Conservation (phyloP, 768 basidiomycete species). For the Leccinum obscurum region DNA sequence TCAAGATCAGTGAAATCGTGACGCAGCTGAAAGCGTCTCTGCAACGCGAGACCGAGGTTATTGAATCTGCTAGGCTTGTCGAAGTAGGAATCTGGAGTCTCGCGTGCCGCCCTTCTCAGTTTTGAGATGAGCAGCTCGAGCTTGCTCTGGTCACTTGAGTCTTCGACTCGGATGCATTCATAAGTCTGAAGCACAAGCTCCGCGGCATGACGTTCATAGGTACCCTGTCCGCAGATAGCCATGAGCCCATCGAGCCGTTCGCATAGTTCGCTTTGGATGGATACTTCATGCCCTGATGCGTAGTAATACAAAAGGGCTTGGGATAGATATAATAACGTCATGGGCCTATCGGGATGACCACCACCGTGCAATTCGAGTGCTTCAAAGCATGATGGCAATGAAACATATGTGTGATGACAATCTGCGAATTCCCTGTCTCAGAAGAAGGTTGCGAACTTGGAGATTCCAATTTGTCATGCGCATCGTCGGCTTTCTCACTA, state of each 20-base stretch:
- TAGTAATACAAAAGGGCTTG: slow-evolving; percentile 1
- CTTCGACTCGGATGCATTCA: neutral
- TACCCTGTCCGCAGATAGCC: neutral
- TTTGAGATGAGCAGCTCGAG: neutral
- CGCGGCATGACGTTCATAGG: slow-evolving; percentile 3
- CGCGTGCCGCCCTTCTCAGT: neutral
- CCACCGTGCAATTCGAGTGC: neutral
- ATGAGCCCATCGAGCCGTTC: neutral
- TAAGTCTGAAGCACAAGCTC: slow-evolving; percentile 9
- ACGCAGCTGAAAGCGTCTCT: neutral
- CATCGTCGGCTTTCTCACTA: neutral
- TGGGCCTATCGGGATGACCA: slow-evolving; percentile 8
- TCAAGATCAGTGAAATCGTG: neutral
- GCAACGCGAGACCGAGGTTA: slow-evolving; percentile 2
- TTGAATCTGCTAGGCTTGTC: slow-evolving; percentile 2
- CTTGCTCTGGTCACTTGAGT: neutral
- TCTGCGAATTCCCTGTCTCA: neutral
- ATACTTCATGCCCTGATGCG: neutral
- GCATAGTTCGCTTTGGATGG: neutral
- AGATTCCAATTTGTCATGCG: neutral
- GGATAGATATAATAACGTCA: slow-evolving; percentile 1
- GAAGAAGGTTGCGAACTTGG: neutral
- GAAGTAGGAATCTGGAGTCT: slow-evolving; percentile 1
- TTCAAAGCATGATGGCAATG: neutral
- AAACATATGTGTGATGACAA: slow-evolving; percentile 5